Evolutionary conservation across 768 basidiomycete species (phyloP).

Genomic region (Auriculariales sp.): DNA sequence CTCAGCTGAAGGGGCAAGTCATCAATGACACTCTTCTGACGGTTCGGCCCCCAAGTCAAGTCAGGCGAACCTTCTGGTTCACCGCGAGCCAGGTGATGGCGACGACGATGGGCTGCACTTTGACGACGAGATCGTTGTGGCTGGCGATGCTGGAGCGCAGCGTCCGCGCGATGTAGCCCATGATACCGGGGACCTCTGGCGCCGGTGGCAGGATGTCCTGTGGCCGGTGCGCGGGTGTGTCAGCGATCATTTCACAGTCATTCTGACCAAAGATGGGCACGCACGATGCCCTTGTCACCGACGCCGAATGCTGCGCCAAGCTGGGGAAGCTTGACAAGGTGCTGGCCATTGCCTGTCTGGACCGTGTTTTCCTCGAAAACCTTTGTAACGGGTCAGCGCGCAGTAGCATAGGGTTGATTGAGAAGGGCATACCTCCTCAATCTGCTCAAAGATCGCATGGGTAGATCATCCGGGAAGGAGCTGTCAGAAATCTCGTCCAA

Average conservation of each 20-base stretch:
- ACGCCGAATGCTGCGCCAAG: slow-evolving; percentile 60
- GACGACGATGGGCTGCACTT: slow-evolving; percentile 61
- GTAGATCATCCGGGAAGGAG: too few relatives aligned
- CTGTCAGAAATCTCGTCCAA: too few relatives aligned
- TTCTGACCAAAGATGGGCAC: slow-evolving; percentile 11
- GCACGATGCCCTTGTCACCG: slow-evolving; percentile 61
- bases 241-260: not conserved
- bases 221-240: slow-evolving; percentile 4
- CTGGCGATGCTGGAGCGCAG: slow-evolving; percentile 23
- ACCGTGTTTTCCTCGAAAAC: slow-evolving; percentile 73
- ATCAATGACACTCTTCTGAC: slow-evolving; percentile 2
- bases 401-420: not conserved
- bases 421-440: slow-evolving; percentile 50
- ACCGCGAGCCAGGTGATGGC: slow-evolving; percentile 79
- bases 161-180: not conserved
- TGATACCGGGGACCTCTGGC: slow-evolving; percentile 2
- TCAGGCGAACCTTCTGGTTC: slow-evolving; percentile 60
- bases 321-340: slow-evolving; percentile 59
- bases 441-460: slow-evolving; percentile 27
- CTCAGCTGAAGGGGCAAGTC: slow-evolving; percentile 37
- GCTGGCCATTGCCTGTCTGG: slow-evolving; percentile 42
- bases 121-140: slow-evolving; percentile 41
- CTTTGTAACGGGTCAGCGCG: slow-evolving; percentile 23
- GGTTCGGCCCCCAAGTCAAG: too few relatives aligned
- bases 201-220: slow-evolving; percentile 53